Evolutionary conservation across 2,329 filamentous ascomycete species (phyloP).

Genomic region (Chrysoporthe austroafricana): DNA sequence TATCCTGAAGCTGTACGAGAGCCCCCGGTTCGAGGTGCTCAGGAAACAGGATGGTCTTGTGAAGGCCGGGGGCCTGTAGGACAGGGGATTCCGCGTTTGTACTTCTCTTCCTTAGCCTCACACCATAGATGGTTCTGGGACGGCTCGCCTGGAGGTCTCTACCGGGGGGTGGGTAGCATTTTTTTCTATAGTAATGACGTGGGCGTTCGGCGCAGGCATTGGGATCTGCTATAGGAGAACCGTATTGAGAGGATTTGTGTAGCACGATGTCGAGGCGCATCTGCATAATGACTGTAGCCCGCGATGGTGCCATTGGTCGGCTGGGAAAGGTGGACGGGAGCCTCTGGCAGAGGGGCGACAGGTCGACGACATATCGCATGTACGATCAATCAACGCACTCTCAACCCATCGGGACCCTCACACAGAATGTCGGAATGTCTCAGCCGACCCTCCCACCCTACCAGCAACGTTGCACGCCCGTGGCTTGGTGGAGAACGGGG

Average conservation of each 20-base stretch:
- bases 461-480: neutral
- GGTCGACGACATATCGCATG: neutral
- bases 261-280: neutral
- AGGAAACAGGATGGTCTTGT: conserved; percentile 19
- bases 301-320: neutral
- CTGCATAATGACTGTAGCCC: neutral
- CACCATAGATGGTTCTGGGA: too few relatives aligned
- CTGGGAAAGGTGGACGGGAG: neutral
- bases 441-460: neutral
- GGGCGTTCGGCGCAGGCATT: neutral
- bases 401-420: too few relatives aligned
- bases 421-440: neutral
- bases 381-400: conserved; percentile 1
- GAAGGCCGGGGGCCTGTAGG: neutral
- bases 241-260: neutral
- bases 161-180: neutral
- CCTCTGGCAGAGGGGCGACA: neutral
- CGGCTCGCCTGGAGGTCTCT: too few relatives aligned
- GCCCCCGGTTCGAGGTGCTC: conserved; percentile 19
- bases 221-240: neutral
- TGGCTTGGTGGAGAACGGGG: neutral
- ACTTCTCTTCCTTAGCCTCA: neutral
- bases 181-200: neutral
- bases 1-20: conserved; percentile 24
- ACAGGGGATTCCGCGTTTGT: neutral